Conservation (phyloP, 257 asterid genomes). For the Penstemon eatonii region DNA sequence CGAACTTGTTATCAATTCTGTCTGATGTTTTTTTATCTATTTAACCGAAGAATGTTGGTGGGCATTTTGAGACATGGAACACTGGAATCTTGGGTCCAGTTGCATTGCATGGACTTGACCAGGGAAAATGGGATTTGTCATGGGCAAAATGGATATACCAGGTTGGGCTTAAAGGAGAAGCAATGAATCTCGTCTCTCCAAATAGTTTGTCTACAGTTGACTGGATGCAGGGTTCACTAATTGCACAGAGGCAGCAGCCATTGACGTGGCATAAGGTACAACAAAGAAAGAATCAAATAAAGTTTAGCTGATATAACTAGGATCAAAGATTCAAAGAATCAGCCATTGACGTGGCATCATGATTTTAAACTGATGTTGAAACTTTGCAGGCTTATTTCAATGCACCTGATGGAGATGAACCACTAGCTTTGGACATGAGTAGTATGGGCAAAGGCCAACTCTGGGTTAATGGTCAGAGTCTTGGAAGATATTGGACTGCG, state of each 20-base stretch:
- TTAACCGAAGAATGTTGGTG: constrained; percentile 64
- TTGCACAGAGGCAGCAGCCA: constrained; percentile 73
- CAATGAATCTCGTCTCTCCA: constrained; percentile 67
- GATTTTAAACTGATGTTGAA: no score
- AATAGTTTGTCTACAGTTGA: constrained; percentile 59
- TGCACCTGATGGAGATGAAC: constrained; percentile 79
- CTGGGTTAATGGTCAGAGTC: constrained; percentile 82
- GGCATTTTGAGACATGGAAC: constrained; percentile 72
- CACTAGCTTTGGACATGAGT: constrained; percentile 81
- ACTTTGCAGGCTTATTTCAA: constrained; percentile 65
- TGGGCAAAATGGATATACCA: constrained; percentile 87
- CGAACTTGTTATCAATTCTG: neutral
- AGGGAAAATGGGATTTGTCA: constrained; percentile 72
- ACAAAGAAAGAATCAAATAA: neutral
- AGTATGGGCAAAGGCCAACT: constrained; percentile 93
- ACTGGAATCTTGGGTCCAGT: constrained; percentile 81
- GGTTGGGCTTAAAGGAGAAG: constrained; percentile 93
- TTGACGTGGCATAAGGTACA: constrained; percentile 84
- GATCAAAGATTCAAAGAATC: no score
- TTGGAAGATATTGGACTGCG: constrained; percentile 86
- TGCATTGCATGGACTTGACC: constrained; percentile 69
- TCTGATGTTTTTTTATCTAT: constrained; percentile 27
- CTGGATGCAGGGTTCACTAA: constrained; percentile 76
- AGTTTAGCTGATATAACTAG: neutral
- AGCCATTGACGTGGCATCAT: no score